Conservation (phyloP, 2,329 filamentous ascomycete species). For the Aureobasidium sp. region DNA sequence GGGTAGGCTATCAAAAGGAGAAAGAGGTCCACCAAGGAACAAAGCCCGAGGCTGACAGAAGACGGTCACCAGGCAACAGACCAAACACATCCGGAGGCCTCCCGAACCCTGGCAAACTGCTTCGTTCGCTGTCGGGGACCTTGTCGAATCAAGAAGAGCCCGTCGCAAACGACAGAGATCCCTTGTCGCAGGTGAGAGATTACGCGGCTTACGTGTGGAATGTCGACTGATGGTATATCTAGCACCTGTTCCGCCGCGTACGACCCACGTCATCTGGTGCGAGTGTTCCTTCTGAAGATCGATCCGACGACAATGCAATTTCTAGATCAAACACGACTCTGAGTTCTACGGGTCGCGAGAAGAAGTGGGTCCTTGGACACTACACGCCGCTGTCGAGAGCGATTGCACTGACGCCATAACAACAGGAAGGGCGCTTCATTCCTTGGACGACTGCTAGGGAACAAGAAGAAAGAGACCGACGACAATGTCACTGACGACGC, state of each 20-base stretch:
- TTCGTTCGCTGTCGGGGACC: constrained; percentile 20
- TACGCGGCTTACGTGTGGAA: background rate
- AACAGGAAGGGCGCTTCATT: constrained; percentile 81
- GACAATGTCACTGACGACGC: constrained; percentile 30
- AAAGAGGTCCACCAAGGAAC: background rate
- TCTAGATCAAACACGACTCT: constrained; percentile 11
- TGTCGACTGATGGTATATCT: constrained; percentile 8
- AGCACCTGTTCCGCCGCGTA: constrained; percentile 54
- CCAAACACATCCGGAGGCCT: constrained; percentile 1
- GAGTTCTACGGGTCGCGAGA: constrained; percentile 11
- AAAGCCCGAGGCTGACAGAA: constrained; percentile 5
- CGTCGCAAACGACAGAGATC: constrained; percentile 45
- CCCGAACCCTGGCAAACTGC: constrained; percentile 11
- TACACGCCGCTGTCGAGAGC: background rate
- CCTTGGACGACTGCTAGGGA: constrained; percentile 74
- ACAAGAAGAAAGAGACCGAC: constrained; percentile 58
- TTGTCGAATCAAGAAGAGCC: constrained; percentile 8
- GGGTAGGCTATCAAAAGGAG: background rate
- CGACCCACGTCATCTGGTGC: constrained; percentile 33
- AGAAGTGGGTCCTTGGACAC: constrained; percentile 7
- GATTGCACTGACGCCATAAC: background rate
- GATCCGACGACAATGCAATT: constrained; percentile 5
- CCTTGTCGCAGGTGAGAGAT: constrained; percentile 58
- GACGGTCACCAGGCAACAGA: constrained; percentile 3
- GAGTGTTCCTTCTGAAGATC: constrained; percentile 42